Evolutionary conservation across 2,329 filamentous ascomycete genomes (phyloP).

Genomic region (Penicillium sp.): DNA sequence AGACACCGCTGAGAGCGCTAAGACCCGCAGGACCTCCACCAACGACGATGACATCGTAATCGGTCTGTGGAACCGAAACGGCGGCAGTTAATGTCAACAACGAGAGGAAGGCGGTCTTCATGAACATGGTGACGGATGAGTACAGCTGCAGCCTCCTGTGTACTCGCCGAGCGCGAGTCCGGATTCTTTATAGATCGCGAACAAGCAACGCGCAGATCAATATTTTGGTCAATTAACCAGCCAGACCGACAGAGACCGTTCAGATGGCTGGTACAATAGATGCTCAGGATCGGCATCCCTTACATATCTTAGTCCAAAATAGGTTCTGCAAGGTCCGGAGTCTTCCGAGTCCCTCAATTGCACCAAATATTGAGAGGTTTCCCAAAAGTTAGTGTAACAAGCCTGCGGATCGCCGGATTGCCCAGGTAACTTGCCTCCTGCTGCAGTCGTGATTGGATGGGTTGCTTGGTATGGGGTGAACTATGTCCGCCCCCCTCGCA

Average conservation of each 20-base stretch:
- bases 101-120: background rate
- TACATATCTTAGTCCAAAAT: background rate
- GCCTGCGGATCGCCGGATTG: background rate
- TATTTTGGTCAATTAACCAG: background rate
- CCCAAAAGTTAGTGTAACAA: background rate
- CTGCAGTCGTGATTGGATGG: background rate
- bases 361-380: background rate
- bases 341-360: background rate
- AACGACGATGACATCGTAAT: constrained; percentile 57
- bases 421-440: background rate
- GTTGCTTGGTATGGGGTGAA: background rate
- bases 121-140: background rate
- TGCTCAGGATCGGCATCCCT: background rate
- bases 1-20: constrained; percentile 54
- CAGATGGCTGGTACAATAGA: background rate
- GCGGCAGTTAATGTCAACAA: background rate
- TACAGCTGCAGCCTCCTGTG: background rate
- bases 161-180: background rate
- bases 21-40: constrained; percentile 59
- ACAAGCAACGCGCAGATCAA: background rate
- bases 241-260: background rate
- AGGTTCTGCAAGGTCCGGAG: background rate
- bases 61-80: constrained; percentile 10
- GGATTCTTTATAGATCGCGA: background rate
- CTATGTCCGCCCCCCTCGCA: background rate